Evolutionary conservation across 768 basidiomycete species (phyloP).

Genomic region (Leucosporidium yakuticum): DNA sequence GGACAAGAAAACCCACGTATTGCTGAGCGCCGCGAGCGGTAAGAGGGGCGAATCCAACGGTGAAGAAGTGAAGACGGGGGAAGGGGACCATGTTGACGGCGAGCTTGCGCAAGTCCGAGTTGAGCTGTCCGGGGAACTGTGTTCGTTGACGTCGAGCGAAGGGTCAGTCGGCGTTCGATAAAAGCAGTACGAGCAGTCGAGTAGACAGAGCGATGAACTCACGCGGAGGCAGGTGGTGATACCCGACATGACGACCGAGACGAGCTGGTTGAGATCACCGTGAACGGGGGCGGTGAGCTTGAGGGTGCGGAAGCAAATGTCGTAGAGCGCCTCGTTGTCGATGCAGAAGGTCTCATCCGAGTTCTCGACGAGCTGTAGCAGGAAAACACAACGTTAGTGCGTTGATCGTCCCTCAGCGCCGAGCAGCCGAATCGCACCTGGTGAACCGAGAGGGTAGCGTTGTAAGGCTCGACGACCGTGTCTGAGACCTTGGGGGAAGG

Average conservation of each 20-base stretch:
- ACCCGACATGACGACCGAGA: conserved; percentile 97
- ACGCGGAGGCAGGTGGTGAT: conserved; percentile 91
- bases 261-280: conserved; percentile 95
- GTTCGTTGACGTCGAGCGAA: not conserved
- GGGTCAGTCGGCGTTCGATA: not conserved
- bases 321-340: conserved; percentile 87
- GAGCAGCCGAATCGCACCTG: conserved; percentile 46
- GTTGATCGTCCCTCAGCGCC: too few species aligned
- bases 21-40: conserved; percentile 68
- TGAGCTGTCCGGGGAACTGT: conserved; percentile 94
- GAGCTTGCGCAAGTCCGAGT: conserved; percentile 95
- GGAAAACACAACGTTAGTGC: too few species aligned
- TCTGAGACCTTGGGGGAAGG: conserved; percentile 70
- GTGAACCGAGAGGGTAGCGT: conserved; percentile 95
- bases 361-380: conserved; percentile 75
- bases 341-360: conserved; percentile 99
- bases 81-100: conserved; percentile 95
- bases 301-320: conserved; percentile 91
- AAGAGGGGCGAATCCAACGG: conserved; percentile 65
- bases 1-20: not conserved
- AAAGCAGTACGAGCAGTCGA: not conserved
- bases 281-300: conserved; percentile 87
- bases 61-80: conserved; percentile 88
- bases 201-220: conserved; percentile 9
- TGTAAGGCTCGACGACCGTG: conserved; percentile 99